Evolutionary conservation across 2,329 filamentous ascomycete species (phyloP), one percentile per base, ranked within the genome.

Genomic region (Chaetomiaceae sp.): DNA sequence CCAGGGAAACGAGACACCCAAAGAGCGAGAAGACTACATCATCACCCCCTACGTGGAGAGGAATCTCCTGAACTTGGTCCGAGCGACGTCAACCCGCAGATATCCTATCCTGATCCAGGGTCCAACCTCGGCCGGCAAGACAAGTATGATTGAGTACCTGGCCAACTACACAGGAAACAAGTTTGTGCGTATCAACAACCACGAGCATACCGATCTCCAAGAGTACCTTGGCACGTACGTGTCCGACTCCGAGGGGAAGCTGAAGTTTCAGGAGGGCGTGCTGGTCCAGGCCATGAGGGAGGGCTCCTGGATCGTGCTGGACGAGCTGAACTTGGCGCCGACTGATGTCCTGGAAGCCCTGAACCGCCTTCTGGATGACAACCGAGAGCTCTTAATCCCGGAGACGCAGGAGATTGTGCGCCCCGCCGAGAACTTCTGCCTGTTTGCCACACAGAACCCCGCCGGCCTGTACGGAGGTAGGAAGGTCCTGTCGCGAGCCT

Each of bases 161-260:
- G 91, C 94, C n/a, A 93, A 95, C 60, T 85, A 87, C 45, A 97
- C 89, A 24, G 93, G 94, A 3, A 95, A 99, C 63, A 93, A 87
- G 60, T 98, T 97, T 61, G 89, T 98, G 35, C 82, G 93, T 50
- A 98, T 99, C 72, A 99, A 99, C 69, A 99, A 99, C 57, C 93
- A 99, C 66, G 94, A 99, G 62, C 93, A 98, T 61, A 98, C 93
- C 0, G 93, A 99, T 64, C 72, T 99, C 30, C 93, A 98, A 65
- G 94, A 99, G 62, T 99, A 99, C 60, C 71, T 99, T 6, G 93
- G 93, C 15, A 95, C 89, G 0, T 99, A 98, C 57, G 74, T 95
- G 1, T 96, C 93, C 2, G 86, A 84, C 19, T 68, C 81, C 0
- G 86, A 95, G 60, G 94, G 94, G 5, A 87, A 86, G 50, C 73